Base-by-base conservation (phyloP, 1,284 basidiomycete genomes). In the Trametes hirsuta region DNA sequence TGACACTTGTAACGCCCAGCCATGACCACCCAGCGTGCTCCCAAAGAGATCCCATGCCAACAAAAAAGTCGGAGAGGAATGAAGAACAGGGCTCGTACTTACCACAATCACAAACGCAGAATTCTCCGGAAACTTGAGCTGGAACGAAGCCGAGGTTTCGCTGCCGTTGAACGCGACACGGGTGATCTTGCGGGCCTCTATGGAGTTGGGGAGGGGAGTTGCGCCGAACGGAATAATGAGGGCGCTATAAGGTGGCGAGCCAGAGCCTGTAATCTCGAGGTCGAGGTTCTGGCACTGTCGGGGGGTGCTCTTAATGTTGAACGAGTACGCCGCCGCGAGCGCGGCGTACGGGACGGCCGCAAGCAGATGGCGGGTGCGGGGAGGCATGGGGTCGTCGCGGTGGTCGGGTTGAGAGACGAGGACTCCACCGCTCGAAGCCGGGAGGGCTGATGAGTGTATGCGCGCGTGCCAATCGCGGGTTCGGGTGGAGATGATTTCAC, bases 71-170 rank as follows among this genome's bases (percentile, higher is more conserved):
- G n/a, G n/a, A 1, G 22, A 5, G 22, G 18, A 53, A 22, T 3
- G 24, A 42, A 25, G 4, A 53, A 45, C 6, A n/a, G 6, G 22
- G 34, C 5, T 12, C 2, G 40, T 10, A 85, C 89, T 75, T 69
- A 91, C 90, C 69, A 91, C 87, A 1, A 86, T 84, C 22, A 93
- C 86, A 61, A 93, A 87, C 66, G 87, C 84, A 1, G 89, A 88
- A 68, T 84, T 79, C 48, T 75, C 78, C 0, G 91, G 90, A 69
- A 83, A 93, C 25, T 79, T 81, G 53, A 93, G 78, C 68, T 82
- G 75, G 71, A 92, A 88, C 41, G 72, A 79, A 37, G 84, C 67
- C 25, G 77, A 74, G 0, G 77, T 75, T 0, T 74, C 71, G 46
- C 72, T 66, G 24, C 72, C 79, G 34, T 76, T 64, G 67, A 91